Conservation (phyloP, 1,284 basidiomycete genomes). For the Tilletia caries region DNA sequence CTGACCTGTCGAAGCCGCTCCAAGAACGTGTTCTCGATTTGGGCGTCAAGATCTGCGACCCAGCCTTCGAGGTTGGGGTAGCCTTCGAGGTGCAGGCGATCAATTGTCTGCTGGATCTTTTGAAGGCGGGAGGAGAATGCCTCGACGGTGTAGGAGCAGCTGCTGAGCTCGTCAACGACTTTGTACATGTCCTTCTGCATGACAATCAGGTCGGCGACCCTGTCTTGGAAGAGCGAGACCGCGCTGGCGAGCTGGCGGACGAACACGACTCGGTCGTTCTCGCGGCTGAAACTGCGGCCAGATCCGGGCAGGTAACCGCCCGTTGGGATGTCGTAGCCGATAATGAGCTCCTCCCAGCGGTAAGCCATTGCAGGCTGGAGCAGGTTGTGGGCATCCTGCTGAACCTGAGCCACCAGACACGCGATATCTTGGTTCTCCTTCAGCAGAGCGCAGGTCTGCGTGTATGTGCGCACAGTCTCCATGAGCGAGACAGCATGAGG, state of each 20-base stretch:
- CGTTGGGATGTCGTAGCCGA: conserved; percentile 53
- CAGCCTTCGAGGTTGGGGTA: conserved; percentile 97
- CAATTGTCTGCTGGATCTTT: conserved; percentile 84
- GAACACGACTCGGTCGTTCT: conserved; percentile 84
- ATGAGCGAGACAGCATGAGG: conserved; percentile 90
- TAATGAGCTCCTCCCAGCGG: conserved; percentile 85
- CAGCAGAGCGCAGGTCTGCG: conserved; percentile 85
- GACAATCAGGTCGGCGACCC: conserved; percentile 87
- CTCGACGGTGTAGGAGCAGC: conserved; percentile 77
- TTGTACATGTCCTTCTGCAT: conserved; percentile 80
- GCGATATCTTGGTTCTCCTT: conserved; percentile 79
- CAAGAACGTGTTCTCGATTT: conserved; percentile 79
- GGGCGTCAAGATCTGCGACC: conserved; percentile 81
- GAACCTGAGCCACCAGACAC: conserved; percentile 62
- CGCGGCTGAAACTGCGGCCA: conserved; percentile 58
- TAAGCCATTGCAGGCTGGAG: conserved; percentile 66
- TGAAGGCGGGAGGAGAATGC: conserved; percentile 74
- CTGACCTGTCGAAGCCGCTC: conserved; percentile 75
- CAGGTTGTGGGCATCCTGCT: conserved; percentile 38
- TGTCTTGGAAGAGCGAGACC: conserved; percentile 75
- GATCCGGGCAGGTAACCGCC: conserved; percentile 53
- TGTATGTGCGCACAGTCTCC: conserved; percentile 95
- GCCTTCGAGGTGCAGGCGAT: conserved; percentile 88
- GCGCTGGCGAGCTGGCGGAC: conserved; percentile 91
- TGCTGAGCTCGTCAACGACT: conserved; percentile 78